phyloP scores from a whole-genome alignment of 177 flowering plant genomes.

The Tripterygium wilfordii region DNA sequence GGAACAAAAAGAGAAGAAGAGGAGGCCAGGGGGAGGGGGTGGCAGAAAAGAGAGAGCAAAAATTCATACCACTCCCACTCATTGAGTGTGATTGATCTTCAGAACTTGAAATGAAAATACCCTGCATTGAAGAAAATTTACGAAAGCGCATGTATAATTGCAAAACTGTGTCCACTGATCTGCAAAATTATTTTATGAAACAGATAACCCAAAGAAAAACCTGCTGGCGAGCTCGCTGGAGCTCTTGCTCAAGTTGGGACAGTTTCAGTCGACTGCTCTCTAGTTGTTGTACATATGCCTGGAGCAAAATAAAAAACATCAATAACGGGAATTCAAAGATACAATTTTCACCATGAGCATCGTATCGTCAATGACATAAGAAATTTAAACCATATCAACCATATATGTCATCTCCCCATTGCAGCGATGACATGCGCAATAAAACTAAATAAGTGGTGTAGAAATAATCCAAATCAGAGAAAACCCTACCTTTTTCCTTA shows the following conservation, averaged over 20 bases:
- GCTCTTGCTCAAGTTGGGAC: constrained; percentile 93
- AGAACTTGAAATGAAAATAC: constrained; percentile 78
- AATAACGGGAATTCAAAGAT: no score
- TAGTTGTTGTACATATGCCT: constrained; percentile 99
- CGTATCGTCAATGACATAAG: no score
- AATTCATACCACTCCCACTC: constrained; percentile 92
- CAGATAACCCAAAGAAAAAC: constrained; percentile 24
- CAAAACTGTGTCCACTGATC: background rate
- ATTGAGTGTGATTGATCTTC: constrained; percentile 81
- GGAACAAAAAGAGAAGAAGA: no score
- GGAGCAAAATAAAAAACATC: background rate
- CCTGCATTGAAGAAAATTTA: constrained; percentile 34
- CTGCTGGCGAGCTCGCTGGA: constrained; percentile 95
- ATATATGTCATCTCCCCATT: background rate
- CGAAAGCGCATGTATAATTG: background rate
- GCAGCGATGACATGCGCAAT: background rate
- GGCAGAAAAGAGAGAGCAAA: constrained; percentile 1
- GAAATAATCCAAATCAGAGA: constrained; percentile 1
- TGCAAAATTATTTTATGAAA: background rate
- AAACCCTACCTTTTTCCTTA: constrained; percentile 79
- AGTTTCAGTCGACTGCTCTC: constrained; percentile 91
- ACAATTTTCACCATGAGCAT: no score
- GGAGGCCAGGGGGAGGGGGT: background rate
- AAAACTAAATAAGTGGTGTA: background rate
- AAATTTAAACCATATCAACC: background rate